A percentile compares a stretch with the other conserved stretches of the same genome.
Conservation (phyloP, 257 asterid species). For the Coffea eugenioides region DNA sequence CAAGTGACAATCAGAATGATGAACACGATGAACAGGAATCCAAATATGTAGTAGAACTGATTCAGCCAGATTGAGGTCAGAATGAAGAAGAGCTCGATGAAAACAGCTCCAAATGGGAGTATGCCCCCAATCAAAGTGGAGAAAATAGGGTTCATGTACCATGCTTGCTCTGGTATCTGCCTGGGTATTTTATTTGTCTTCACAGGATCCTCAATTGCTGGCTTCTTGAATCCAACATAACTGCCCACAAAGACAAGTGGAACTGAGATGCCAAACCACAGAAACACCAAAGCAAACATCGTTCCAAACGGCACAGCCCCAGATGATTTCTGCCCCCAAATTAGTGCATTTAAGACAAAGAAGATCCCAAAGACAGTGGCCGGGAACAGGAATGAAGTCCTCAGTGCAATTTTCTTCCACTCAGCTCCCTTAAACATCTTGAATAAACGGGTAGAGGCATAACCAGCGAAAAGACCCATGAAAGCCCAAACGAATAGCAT, state of each 20-base stretch:
- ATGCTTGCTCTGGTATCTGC: conserved; percentile 75
- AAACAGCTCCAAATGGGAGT: conserved; percentile 76
- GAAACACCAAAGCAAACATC: conserved; percentile 64
- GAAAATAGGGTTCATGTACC: conserved; percentile 69
- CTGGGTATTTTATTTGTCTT: conserved; percentile 71
- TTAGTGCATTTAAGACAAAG: conserved; percentile 65
- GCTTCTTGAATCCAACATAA: conserved; percentile 59
- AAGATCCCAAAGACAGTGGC: conserved; percentile 53
- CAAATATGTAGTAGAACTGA: conserved; percentile 86
- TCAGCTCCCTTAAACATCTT: conserved; percentile 77
- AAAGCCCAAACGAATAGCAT: conserved; percentile 76
- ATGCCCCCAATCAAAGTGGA: conserved; percentile 68
- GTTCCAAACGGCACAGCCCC: conserved; percentile 83
- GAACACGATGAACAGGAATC: conserved; percentile 76
- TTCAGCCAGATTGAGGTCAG: conserved; percentile 84
- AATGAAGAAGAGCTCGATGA: conserved; percentile 76
- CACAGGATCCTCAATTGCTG: conserved; percentile 66
- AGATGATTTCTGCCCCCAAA: conserved; percentile 80
- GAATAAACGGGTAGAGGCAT: conserved; percentile 59
- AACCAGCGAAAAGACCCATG: conserved; percentile 77
- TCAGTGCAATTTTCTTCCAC: conserved; percentile 66
- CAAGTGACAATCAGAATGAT: conserved; percentile 69
- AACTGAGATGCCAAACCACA: conserved; percentile 82
- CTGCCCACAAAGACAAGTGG: conserved; percentile 77
- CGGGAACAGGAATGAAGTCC: conserved; percentile 64